Conservation (phyloP, 257 asterid species). For the Fraxinus quadrangulata region DNA sequence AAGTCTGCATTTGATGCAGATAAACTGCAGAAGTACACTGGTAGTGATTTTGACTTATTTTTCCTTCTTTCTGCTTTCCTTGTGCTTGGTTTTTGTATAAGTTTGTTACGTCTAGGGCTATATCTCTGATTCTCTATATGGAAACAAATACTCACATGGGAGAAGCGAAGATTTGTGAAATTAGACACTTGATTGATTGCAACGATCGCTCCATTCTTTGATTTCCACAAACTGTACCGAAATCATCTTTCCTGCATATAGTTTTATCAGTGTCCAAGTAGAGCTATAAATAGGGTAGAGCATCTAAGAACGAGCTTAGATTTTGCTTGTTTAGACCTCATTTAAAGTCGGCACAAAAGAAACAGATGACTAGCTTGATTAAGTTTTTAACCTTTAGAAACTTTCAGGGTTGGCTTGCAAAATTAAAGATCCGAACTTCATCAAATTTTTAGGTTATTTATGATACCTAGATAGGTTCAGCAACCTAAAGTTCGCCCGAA, state of each 20-base stretch:
- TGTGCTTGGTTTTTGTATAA: neutral
- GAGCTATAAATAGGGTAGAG: neutral
- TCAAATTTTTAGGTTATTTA: too few species aligned
- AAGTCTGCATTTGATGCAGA: constrained; percentile 85
- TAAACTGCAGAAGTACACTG: constrained; percentile 80
- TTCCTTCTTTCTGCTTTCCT: neutral
- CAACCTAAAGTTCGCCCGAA: neutral
- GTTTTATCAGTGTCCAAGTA: neutral
- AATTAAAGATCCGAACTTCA: too few species aligned
- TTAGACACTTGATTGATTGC: neutral
- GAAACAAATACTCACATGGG: neutral
- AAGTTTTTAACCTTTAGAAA: too few species aligned
- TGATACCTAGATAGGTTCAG: neutral
- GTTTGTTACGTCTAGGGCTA: neutral
- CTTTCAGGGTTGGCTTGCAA: too few species aligned
- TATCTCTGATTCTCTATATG: neutral
- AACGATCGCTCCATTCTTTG: constrained; percentile 1
- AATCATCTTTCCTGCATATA: neutral
- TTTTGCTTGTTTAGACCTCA: too few species aligned
- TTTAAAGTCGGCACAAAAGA: too few species aligned
- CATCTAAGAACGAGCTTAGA: neutral
- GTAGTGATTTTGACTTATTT: constrained; percentile 28
- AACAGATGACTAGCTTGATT: too few species aligned
- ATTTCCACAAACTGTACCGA: neutral
- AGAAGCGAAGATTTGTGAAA: constrained; percentile 16